These are phyloP conservation scores for Mycosarcoma maydis DNA, from an alignment of 1,284 basidiomycete genomes.

Conservation along the genomic window DNA sequence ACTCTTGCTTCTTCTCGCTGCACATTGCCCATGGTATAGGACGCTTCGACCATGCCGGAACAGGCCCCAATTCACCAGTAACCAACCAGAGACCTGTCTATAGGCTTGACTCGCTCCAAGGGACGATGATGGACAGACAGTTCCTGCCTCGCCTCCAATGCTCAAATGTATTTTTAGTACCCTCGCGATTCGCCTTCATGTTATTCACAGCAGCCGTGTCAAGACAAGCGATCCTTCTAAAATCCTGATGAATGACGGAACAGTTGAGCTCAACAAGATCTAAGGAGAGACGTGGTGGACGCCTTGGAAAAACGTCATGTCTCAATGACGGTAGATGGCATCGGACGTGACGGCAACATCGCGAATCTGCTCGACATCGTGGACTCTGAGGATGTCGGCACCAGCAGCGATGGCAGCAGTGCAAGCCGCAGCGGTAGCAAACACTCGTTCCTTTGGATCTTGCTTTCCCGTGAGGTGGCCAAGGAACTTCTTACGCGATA, in stretches of 20 bases:
- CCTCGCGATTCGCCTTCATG: no score
- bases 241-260: no score
- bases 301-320: no score
- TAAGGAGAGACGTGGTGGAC: no score
- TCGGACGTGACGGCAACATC: conserved; percentile 73
- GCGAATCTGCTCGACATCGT: conserved; percentile 79
- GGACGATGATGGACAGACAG: conserved; percentile 14
- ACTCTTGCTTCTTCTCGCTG: no score
- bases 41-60: conserved; percentile 54
- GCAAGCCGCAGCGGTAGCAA: conserved; percentile 84
- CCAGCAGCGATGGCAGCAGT: conserved; percentile 79
- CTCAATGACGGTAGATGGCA: conserved; percentile 67
- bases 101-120: neutral
- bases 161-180: neutral
- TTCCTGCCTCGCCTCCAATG: neutral
- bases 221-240: no score
- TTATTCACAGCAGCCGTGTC: no score
- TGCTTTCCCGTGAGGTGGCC: conserved; percentile 65
- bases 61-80: conserved; percentile 22
- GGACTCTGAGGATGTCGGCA: conserved; percentile 81
- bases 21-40: conserved; percentile 9
- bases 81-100: no score
- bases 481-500: conserved; percentile 63
- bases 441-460: conserved; percentile 76
- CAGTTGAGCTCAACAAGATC: no score